Evolutionary conservation across 441 rosid genomes (phyloP), one percentile per base, ranked within the genome.

Genomic region (Erysimum cheiri): DNA sequence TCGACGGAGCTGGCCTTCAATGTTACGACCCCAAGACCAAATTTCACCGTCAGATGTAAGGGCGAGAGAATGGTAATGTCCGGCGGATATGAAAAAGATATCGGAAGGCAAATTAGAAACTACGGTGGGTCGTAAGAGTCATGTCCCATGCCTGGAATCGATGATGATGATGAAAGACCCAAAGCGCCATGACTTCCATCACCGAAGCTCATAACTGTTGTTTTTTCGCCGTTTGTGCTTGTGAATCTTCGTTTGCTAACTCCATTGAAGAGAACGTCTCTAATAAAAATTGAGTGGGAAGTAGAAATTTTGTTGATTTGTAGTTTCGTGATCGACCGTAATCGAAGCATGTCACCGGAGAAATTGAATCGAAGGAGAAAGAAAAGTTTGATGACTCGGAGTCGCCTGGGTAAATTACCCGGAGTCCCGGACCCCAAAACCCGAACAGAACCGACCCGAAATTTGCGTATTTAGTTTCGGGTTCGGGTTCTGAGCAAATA

Each of bases 1-100:
- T 29, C 87, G 89, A 64, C 98, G 97, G 53, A 90, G 87, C 78
- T 95, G 98, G 26, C 73, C 85, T 72, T 95, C 99, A 8, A 79
- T 73, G 79, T 92, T 84, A 37, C 98, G 93, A 57, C 99, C 98
- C 99, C 98, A 92, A 65, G n/a, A n/a, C n/a, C n/a, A n/a, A n/a
- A n/a, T n/a, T n/a, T n/a, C n/a, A n/a, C n/a, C n/a, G n/a, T n/a
- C n/a, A n/a, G n/a, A n/a, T n/a, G n/a, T n/a, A n/a, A n/a, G n/a
- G n/a, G n/a, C n/a, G n/a, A n/a, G n/a, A n/a, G n/a, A n/a, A n/a
- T n/a, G n/a, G n/a, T n/a, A n/a, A n/a, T 92, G 99, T 28, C 97
- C 98, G 1, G 93, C 85, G 50, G 78, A 65, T 43, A 94, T 69
- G 26, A 63, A 61, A 11, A 71, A 64, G 59, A 92, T 50, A 46